A percentile compares a stretch with the other conserved stretches of the same genome.
Conservation (phyloP, 2,329 filamentous ascomycete species). For the Sclerotinia nivalis region DNA sequence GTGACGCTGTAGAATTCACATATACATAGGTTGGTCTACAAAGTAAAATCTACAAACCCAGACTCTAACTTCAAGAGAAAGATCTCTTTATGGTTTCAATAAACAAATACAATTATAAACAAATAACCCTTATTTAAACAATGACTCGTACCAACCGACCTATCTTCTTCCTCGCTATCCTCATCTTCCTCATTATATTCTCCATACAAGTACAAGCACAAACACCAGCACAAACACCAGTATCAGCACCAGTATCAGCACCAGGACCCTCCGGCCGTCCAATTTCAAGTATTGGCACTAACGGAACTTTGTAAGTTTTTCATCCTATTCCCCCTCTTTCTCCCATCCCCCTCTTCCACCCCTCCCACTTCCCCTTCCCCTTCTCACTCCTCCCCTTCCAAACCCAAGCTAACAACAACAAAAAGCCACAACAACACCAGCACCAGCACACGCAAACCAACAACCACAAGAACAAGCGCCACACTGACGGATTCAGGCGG, state of each 20-base stretch:
- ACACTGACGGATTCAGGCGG: slow-evolving; percentile 3
- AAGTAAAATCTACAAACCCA: neutral
- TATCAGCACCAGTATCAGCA: neutral
- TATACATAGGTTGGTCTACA: neutral
- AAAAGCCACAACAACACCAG: neutral
- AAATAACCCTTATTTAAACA: neutral
- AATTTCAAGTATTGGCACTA: neutral
- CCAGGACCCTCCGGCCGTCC: slow-evolving; percentile 3
- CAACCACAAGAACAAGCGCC: neutral
- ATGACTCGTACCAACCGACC: neutral
- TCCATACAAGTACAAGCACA: slow-evolving; percentile 13
- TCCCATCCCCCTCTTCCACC: neutral
- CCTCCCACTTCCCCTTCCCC: no score
- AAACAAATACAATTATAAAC: neutral
- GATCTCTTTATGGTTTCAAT: neutral
- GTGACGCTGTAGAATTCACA: neutral
- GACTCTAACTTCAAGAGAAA: neutral
- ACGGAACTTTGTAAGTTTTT: slow-evolving; percentile 17
- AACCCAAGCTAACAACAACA: slow-evolving; percentile 1
- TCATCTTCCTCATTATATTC: slow-evolving; percentile 8
- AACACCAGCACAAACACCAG: neutral
- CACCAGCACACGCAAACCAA: slow-evolving; percentile 9
- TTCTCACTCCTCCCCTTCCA: neutral
- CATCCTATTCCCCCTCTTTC: neutral
- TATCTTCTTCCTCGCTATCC: neutral